Evolutionary conservation across 495 filamentous ascomycete genomes (phyloP).

Genomic region (Penicillium malachiteum): DNA sequence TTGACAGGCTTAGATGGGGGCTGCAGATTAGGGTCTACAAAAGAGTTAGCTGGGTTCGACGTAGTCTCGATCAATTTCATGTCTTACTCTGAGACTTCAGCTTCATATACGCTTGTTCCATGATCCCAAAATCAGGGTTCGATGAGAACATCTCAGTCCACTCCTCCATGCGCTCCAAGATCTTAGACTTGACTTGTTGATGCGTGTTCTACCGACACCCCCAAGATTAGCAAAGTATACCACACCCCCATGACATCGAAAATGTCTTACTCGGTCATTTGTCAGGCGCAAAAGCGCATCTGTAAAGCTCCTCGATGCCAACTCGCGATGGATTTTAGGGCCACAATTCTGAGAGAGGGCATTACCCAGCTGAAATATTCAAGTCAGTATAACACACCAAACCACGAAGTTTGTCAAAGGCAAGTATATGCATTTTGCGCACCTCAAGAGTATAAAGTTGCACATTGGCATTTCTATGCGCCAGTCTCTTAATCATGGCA

Average conservation of each 20-base stretch:
- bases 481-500: conserved; percentile 91
- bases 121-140: conserved; percentile 92
- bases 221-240: not conserved
- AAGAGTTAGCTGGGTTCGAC: conserved; percentile 1
- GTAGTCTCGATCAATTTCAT: not conserved
- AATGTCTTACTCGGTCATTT: conserved; percentile 63
- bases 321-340: conserved; percentile 83
- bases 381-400: conserved; percentile 1
- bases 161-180: conserved; percentile 91
- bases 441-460: conserved; percentile 97
- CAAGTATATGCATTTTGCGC: conserved; percentile 12
- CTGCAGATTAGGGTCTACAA: conserved; percentile 80
- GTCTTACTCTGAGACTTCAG: conserved; percentile 71
- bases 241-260: not conserved
- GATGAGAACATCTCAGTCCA: conserved; percentile 93
- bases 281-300: conserved; percentile 90
- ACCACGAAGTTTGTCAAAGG: not conserved
- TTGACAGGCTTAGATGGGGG: conserved; percentile 92
- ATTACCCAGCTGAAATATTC: conserved; percentile 66
- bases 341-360: conserved; percentile 95
- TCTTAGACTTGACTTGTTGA: conserved; percentile 94
- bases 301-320: conserved; percentile 92
- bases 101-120: conserved; percentile 92
- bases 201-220: conserved; percentile 72
- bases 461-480: conserved; percentile 98